A percentile compares a stretch with the other conserved stretches of the same genome.
phyloP scores from a whole-genome alignment of 768 basidiomycete species.

The Tulasnella calospora region DNA sequence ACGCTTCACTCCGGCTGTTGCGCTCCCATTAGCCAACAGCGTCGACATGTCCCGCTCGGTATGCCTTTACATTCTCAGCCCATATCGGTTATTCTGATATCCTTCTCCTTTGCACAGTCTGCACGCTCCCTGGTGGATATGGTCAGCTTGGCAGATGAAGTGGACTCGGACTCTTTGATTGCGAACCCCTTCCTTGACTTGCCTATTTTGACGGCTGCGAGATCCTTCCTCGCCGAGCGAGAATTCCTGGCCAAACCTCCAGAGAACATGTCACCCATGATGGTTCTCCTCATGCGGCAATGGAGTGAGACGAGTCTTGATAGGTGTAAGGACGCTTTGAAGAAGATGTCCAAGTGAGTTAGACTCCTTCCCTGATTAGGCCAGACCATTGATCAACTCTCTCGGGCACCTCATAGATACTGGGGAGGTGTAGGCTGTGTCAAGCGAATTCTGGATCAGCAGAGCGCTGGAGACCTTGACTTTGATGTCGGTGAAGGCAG shows the following conservation, averaged over 20 bases:
- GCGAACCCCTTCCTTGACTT: slow-evolving; percentile 30
- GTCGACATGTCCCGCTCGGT: slow-evolving; percentile 29
- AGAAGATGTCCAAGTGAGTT: slow-evolving; percentile 29
- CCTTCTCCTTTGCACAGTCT: slow-evolving; percentile 18
- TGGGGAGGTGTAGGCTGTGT: slow-evolving; percentile 30
- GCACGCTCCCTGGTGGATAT: slow-evolving; percentile 30
- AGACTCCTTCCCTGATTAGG: background rate
- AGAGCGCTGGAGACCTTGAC: slow-evolving; percentile 27
- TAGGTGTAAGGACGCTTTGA: slow-evolving; percentile 27
- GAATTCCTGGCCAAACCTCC: slow-evolving; percentile 22
- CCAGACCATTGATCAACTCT: background rate
- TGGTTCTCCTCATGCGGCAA: slow-evolving; percentile 24
- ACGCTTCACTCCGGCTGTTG: slow-evolving; percentile 29
- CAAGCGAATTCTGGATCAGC: slow-evolving; percentile 28
- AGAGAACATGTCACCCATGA: slow-evolving; percentile 25
- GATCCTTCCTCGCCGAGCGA: slow-evolving; percentile 29
- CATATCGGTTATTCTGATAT: background rate
- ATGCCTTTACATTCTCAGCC: background rate
- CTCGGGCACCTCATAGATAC: background rate
- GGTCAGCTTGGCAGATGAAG: slow-evolving; percentile 28
- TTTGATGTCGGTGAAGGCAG: slow-evolving; percentile 30
- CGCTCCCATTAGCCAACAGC: slow-evolving; percentile 26
- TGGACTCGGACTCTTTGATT: slow-evolving; percentile 26
- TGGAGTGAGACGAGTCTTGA: slow-evolving; percentile 29
- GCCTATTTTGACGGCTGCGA: slow-evolving; percentile 29